Evolutionary conservation across 768 basidiomycete genomes (phyloP), one percentile per base, ranked within the genome.

Genomic region (Harrya chromipes): DNA sequence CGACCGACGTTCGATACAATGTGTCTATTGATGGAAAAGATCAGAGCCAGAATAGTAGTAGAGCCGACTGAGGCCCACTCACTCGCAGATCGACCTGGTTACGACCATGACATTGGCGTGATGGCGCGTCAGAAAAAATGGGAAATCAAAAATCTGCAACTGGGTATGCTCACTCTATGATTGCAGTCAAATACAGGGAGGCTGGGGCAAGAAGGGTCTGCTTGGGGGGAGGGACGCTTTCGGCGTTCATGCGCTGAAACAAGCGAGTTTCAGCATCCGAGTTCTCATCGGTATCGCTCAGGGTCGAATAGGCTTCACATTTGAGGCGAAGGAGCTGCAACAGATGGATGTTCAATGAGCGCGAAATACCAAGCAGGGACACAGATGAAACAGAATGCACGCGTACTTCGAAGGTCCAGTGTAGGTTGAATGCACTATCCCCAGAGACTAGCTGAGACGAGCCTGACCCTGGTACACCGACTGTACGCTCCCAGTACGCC

Each of bases 131-230:
- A 60, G 59, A 52, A 54, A 53, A 62, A 51, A 62, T 29, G 41
- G 43, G 55, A 43, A 40, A 40, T 24, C 24, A 31, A 47, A 52
- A 54, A 47, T 57, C 51, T 49, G 47, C 45, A 55, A 58, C 45
- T 47, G 50, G 50, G 17, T 38, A 43, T 16, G 80, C 93, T 73
- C 68, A 94, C 93, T 97, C 94, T 26, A 97, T 74, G 55, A 95
- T 90, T 8, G 93, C 92, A 3, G 94, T 94, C 43, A 94, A 76
- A 74, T 94, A 97, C 38, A 97, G 65, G 17, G 90, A 85, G 27
- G 93, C 90, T 4, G 91, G 91, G 9, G 86, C 83, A 20, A 94
- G 67, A 9, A 87, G 75, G 7, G 77, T 66, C 17, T 79, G 66
- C 43, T 74, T 78, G 10, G 71, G 69, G 17, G 83, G 80, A 27